Percentiles rank a stretch among this genome's conserved stretches.
phyloP scores from a whole-genome alignment of 257 asterid genomes.

The Nicotiana otophora region DNA sequence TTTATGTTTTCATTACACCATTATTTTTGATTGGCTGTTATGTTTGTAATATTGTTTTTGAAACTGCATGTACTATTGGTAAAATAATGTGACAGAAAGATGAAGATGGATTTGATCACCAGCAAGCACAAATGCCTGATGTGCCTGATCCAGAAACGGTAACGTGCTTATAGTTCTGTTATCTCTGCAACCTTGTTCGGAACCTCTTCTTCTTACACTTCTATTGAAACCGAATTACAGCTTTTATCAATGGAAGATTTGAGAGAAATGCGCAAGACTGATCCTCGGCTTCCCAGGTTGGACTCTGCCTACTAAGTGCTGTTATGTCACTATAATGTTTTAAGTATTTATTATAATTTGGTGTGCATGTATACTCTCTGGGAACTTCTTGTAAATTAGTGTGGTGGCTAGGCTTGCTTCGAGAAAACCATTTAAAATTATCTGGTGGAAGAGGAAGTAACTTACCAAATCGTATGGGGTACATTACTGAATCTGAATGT shows the following conservation, averaged over 20 bases:
- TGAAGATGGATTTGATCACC: slow-evolving; percentile 78
- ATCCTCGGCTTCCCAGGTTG: slow-evolving; percentile 95
- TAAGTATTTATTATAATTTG: not conserved
- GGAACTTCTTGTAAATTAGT: not conserved
- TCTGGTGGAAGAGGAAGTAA: not conserved
- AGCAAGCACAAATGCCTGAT: slow-evolving; percentile 66
- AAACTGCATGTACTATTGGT: not conserved
- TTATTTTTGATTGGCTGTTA: not conserved
- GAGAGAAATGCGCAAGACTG: slow-evolving; percentile 74
- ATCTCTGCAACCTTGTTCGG: not conserved
- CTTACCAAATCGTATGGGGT: not conserved
- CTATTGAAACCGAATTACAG: slow-evolving; percentile 31
- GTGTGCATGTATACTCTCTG: not conserved
- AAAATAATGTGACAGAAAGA: slow-evolving; percentile 53
- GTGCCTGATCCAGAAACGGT: slow-evolving; percentile 85
- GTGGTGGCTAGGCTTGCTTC: not conserved
- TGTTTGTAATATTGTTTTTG: not conserved
- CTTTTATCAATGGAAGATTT: slow-evolving; percentile 85
- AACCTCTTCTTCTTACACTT: not conserved
- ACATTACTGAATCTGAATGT: not conserved
- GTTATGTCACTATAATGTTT: not conserved
- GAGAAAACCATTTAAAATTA: not conserved
- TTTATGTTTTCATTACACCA: not conserved
- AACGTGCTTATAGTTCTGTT: slow-evolving; percentile 12
- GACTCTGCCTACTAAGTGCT: not conserved